Conservation (phyloP, 192 early-diverging fungal genomes). For the Backusella macrospora region DNA sequence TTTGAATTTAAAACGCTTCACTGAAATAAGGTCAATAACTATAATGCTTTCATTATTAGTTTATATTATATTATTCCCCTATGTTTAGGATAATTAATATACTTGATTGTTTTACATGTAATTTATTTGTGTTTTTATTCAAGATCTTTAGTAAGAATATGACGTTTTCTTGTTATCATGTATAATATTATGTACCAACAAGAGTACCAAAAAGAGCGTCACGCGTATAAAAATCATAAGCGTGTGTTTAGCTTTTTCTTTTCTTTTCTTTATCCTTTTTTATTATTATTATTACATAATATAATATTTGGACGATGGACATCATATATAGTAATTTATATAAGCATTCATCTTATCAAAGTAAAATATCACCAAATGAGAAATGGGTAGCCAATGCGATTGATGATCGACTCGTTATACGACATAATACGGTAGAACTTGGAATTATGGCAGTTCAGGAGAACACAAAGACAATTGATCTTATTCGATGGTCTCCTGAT, state of each 20-base stretch:
- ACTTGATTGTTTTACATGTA: too few species aligned
- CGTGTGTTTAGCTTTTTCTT: background rate
- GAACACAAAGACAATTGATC: conserved; percentile 49
- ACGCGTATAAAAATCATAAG: background rate
- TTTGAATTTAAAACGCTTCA: too few species aligned
- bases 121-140: too few species aligned
- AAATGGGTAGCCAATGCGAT: conserved; percentile 73
- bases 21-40: too few species aligned
- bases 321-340: conserved; percentile 40
- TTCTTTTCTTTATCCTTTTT: background rate
- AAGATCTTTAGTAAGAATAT: too few species aligned
- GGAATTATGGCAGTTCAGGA: conserved; percentile 63
- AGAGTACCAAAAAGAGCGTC: background rate
- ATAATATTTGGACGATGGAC: background rate
- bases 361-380: conserved; percentile 63
- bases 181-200: too few species aligned
- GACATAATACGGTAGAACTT: conserved; percentile 61
- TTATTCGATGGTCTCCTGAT: conserved; percentile 69
- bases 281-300: background rate
- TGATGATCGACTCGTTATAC: conserved; percentile 66
- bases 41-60: too few species aligned
- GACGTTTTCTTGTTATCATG: too few species aligned
- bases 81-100: too few species aligned
- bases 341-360: conserved; percentile 62
- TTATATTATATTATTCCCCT: too few species aligned